Conservation (phyloP, 2,329 filamentous ascomycete genomes). For the Trichoderma citrinoviride region DNA sequence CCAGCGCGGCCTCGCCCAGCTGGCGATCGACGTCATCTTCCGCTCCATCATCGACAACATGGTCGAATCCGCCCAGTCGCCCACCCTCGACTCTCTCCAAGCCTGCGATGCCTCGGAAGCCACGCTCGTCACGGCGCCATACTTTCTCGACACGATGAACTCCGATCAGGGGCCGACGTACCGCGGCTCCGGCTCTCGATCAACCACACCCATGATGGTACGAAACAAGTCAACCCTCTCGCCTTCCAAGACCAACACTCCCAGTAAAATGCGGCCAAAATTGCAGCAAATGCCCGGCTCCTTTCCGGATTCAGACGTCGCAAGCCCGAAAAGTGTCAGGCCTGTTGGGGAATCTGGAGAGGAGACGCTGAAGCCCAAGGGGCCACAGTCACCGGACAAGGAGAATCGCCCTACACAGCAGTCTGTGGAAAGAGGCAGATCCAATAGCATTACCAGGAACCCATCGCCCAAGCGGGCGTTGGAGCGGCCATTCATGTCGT, state of each 20-base stretch:
- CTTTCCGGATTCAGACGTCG: slow-evolving; percentile 30
- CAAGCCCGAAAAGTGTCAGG: slow-evolving; percentile 46
- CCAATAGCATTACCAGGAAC: slow-evolving; percentile 27
- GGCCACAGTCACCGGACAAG: slow-evolving; percentile 21
- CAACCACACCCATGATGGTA: slow-evolving; percentile 68
- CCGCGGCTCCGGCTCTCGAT: slow-evolving; percentile 60
- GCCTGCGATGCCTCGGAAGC: slow-evolving; percentile 80
- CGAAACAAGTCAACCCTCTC: slow-evolving; percentile 42
- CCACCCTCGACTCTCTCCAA: slow-evolving; percentile 70
- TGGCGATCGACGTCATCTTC: slow-evolving; percentile 87
- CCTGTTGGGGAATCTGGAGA: slow-evolving; percentile 38
- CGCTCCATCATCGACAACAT: slow-evolving; percentile 73
- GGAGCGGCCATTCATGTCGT: slow-evolving; percentile 40
- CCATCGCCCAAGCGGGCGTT: slow-evolving; percentile 37
- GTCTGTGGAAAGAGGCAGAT: slow-evolving; percentile 23
- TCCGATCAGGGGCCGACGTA: slow-evolving; percentile 57
- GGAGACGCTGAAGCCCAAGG: slow-evolving; percentile 28
- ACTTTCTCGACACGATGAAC: slow-evolving; percentile 78
- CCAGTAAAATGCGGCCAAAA: background rate
- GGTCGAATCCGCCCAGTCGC: slow-evolving; percentile 58
- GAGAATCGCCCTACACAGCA: slow-evolving; percentile 32
- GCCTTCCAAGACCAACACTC: slow-evolving; percentile 30
- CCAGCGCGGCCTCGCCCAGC: slow-evolving; percentile 86
- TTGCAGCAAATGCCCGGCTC: slow-evolving; percentile 29
- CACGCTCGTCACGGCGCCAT: slow-evolving; percentile 67